phyloP scores from a whole-genome alignment of 768 basidiomycete species.

The Xerocomus potaroensis region DNA sequence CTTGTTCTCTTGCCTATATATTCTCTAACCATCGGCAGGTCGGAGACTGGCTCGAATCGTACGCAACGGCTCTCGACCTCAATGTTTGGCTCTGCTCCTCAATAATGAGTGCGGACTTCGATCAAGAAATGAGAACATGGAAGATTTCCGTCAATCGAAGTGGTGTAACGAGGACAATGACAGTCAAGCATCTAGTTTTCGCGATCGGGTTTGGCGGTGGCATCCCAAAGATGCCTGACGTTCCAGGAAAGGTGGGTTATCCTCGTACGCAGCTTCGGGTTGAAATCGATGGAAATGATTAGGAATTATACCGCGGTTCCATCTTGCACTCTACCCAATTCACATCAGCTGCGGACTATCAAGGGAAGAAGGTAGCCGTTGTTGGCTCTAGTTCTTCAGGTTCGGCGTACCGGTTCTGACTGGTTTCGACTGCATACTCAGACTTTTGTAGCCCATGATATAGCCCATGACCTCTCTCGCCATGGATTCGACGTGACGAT shows the following conservation, averaged over 20 bases:
- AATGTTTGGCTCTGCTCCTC: constrained; percentile 55
- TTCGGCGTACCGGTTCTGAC: constrained; percentile 11
- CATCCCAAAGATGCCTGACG: constrained; percentile 41
- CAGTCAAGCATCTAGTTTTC: constrained; percentile 49
- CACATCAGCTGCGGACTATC: constrained; percentile 40
- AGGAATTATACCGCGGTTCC: constrained; percentile 50
- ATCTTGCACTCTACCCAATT: constrained; percentile 51
- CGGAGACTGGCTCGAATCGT: constrained; percentile 61
- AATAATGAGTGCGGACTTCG: constrained; percentile 33
- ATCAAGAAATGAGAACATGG: constrained; percentile 39
- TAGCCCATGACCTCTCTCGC: constrained; percentile 32
- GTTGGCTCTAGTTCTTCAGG: constrained; percentile 63
- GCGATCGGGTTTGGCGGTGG: constrained; percentile 29
- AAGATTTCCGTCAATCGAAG: constrained; percentile 34
- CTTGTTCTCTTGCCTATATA: neutral
- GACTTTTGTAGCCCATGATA: constrained; percentile 33
- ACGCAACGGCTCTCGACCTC: constrained; percentile 53
- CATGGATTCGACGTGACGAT: constrained; percentile 29
- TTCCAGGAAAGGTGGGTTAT: constrained; percentile 38
- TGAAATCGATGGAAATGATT: neutral
- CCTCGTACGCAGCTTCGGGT: no score
- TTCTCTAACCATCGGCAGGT: constrained; percentile 34
- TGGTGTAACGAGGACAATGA: constrained; percentile 30
- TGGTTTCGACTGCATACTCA: neutral
- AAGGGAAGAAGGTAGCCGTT: constrained; percentile 61